Evolutionary conservation across 768 basidiomycete species (phyloP), one percentile per base, ranked within the genome.

Genomic region (Pleurotus cornucopiae): DNA sequence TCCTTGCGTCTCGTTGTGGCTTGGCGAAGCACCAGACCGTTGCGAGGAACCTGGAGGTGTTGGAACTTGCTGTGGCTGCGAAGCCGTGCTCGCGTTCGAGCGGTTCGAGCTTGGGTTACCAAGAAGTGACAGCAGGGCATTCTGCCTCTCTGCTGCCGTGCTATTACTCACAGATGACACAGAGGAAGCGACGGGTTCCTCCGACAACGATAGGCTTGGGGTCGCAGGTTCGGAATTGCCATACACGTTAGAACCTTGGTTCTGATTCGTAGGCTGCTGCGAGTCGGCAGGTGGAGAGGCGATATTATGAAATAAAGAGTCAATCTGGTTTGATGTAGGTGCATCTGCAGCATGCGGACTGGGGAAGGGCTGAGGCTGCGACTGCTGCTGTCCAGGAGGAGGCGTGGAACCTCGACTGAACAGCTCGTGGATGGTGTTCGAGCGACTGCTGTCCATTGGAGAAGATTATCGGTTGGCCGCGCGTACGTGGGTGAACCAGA

Each of bases 101-200:
- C 56, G 13, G 11, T 70, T 56, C 4, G 80, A 64, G 5, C 75
- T 67, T 1, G 80, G 71, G 25, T 81, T 73, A 58, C 86, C 78
- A 16, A 91, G 76, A 26, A 91, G 75, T 57, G 85, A 85, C 44
- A 92, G 75, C 48, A 93, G 74, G 0, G 89, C 87, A 63, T 79
- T 89, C 71, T 92, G 89, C 57, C 86, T 78, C 54, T 92, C 89
- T 0, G 80, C 71, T 54, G 80, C 70, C 61, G 75, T 72, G 43
- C 72, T 66, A 57, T 70, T 72, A 55, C 74, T 68, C 54, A 73
- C 69, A 30, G 81, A 71, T 44, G 77, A 64, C 39, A 53, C 51
- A 21, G 76, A 69, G 26, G 75, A 73, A 56, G 73, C 67, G 57
- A 73, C 67, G 40, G 76, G 67, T 20, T 81, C 85, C 63, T 67